These are phyloP conservation scores for Ogataea nitratoaversa DNA, from an alignment of 805 yeast species.

Conservation along the genomic window DNA sequence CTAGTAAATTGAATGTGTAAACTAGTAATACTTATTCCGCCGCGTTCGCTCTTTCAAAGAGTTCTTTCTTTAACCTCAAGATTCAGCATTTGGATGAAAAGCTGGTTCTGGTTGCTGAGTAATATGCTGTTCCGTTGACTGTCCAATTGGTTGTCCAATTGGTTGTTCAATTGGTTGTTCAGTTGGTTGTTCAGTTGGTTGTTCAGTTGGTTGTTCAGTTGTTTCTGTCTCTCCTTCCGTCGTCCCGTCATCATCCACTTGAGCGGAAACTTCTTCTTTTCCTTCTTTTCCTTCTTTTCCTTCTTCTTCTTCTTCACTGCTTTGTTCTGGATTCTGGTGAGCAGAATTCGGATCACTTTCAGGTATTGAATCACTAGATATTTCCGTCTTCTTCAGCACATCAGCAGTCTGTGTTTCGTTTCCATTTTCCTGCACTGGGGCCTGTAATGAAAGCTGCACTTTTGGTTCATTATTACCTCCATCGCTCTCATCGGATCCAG, in stretches of 20 bases:
- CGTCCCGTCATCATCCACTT: background rate
- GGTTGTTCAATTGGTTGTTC: background rate
- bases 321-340: too few species aligned
- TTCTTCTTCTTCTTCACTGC: background rate
- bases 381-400: background rate
- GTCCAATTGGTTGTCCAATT: background rate
- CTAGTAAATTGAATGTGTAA: too few species aligned
- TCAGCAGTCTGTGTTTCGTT: background rate
- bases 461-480: background rate
- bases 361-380: background rate
- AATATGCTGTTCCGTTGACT: background rate
- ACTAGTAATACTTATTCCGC: too few species aligned
- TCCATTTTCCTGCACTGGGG: background rate
- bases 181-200: background rate
- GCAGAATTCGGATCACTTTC: background rate
- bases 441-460: background rate
- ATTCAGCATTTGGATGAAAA: background rate
- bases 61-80: too few species aligned
- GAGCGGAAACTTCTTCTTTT: background rate
- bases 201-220: background rate
- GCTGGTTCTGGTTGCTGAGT: background rate
- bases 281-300: background rate
- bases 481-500: background rate
- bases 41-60: too few species aligned
- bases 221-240: background rate